Conservation (phyloP, 805 yeast genomes). For the Hanseniaspora valbyensis region DNA sequence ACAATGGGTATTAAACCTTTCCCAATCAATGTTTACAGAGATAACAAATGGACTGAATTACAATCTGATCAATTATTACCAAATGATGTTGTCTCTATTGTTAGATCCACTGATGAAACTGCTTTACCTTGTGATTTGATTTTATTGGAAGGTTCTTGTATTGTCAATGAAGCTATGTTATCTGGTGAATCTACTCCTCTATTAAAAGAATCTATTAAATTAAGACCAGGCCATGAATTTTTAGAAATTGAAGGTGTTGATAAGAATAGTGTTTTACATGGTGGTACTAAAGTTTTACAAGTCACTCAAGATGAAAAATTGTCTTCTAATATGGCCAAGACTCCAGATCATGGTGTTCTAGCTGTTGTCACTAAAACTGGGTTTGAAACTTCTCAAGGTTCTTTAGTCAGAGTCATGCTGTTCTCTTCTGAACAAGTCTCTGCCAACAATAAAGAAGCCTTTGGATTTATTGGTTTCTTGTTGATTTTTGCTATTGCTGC, state of each 20-base stretch:
- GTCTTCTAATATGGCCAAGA: conserved; percentile 36
- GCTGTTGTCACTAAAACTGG: conserved; percentile 90
- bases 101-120: conserved; percentile 80
- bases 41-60: conserved; percentile 54
- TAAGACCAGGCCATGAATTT: conserved; percentile 61
- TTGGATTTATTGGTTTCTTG: conserved; percentile 81
- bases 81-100: conserved; percentile 78
- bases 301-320: conserved; percentile 58
- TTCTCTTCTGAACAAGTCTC: conserved; percentile 93
- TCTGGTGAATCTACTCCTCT: conserved; percentile 97
- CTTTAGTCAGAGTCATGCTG: conserved; percentile 93
- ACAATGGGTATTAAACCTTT: conserved; percentile 96
- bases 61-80: conserved; percentile 73
- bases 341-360: conserved; percentile 88
- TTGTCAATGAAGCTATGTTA: conserved; percentile 97
- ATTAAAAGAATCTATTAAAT: conserved; percentile 77
- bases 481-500: conserved; percentile 89
- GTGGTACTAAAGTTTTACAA: conserved; percentile 94
- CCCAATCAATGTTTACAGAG: conserved; percentile 60
- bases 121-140: conserved; percentile 92
- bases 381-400: conserved; percentile 97
- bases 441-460: conserved; percentile 89
- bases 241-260: conserved; percentile 74
- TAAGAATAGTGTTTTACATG: conserved; percentile 77
- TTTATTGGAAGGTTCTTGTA: conserved; percentile 78